Evolutionary conservation across 345 rosid genomes (phyloP).

Genomic region (Salix exigua): DNA sequence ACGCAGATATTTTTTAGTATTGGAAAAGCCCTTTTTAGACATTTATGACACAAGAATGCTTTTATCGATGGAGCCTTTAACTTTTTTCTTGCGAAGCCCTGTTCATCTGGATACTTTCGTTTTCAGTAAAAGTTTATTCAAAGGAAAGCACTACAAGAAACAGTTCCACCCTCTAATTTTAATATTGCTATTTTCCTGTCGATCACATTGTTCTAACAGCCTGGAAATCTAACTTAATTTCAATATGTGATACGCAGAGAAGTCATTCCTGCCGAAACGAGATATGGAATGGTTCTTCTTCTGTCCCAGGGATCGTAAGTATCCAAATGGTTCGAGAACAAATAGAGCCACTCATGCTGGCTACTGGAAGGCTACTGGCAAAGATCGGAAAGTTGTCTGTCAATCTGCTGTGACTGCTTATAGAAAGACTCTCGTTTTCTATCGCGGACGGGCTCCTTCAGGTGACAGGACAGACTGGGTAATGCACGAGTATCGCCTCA

Average conservation of each 20-base stretch:
- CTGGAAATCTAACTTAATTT: neutral
- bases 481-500: conserved; percentile 85
- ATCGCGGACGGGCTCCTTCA: conserved; percentile 70
- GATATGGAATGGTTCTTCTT: conserved; percentile 96
- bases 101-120: conserved; percentile 1
- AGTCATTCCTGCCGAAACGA: conserved; percentile 68
- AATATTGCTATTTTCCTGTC: neutral
- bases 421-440: conserved; percentile 81
- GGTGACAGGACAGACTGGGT: conserved; percentile 76
- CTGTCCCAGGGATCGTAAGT: conserved; percentile 78
- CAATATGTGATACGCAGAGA: conserved; percentile 45
- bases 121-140: neutral
- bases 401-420: conserved; percentile 47
- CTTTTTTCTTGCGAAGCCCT: conserved; percentile 15
- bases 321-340: conserved; percentile 74
- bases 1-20: conserved; percentile 7
- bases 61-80: conserved; percentile 15
- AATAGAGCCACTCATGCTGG: conserved; percentile 89
- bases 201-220: neutral
- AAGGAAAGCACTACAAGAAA: neutral
- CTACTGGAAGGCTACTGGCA: conserved; percentile 95
- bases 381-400: conserved; percentile 66
- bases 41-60: neutral
- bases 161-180: neutral
- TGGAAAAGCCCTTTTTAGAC: conserved; percentile 25